A percentile compares a stretch with the other conserved stretches of the same genome.
Evolutionary conservation across 2,329 filamentous ascomycete genomes (phyloP).

Genomic region (Apiospora arundinis): DNA sequence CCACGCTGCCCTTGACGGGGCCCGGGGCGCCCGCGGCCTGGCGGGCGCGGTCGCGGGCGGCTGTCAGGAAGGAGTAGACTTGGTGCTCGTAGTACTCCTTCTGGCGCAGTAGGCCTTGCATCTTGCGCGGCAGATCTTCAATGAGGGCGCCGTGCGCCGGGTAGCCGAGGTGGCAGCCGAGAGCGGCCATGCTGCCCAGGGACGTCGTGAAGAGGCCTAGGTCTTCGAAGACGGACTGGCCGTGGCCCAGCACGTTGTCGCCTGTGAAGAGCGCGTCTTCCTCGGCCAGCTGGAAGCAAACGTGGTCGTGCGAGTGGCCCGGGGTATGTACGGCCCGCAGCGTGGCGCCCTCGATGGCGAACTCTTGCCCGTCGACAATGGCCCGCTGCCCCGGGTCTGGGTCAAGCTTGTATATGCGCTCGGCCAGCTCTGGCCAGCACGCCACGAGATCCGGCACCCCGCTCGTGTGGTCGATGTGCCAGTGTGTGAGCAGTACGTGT

Average conservation of each 20-base stretch:
- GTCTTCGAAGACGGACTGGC: conserved; percentile 83
- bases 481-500: conserved; percentile 83
- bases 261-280: conserved; percentile 84
- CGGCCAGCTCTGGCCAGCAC: conserved; percentile 62
- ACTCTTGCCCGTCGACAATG: conserved; percentile 60
- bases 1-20: too few species aligned
- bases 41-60: too few species aligned
- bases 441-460: conserved; percentile 73
- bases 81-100: too few species aligned
- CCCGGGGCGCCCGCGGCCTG: too few species aligned
- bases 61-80: too few species aligned
- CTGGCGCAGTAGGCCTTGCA: too few species aligned
- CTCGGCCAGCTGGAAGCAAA: conserved; percentile 77
- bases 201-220: conserved; percentile 48
- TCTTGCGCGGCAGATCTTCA: too few species aligned
- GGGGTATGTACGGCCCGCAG: conserved; percentile 47
- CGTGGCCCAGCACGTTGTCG: conserved; percentile 85
- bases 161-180: too few species aligned
- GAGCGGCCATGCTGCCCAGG: too few species aligned
- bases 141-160: too few species aligned
- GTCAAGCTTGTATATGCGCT: conserved; percentile 67
- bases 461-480: conserved; percentile 84
- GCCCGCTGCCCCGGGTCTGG: conserved; percentile 57
- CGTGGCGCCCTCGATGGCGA: conserved; percentile 50
- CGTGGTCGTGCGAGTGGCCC: conserved; percentile 81